These are phyloP conservation scores for Sporothrix pseudoabietina DNA, from an alignment of 2,329 filamentous ascomycete genomes.

Conservation along the genomic window DNA sequence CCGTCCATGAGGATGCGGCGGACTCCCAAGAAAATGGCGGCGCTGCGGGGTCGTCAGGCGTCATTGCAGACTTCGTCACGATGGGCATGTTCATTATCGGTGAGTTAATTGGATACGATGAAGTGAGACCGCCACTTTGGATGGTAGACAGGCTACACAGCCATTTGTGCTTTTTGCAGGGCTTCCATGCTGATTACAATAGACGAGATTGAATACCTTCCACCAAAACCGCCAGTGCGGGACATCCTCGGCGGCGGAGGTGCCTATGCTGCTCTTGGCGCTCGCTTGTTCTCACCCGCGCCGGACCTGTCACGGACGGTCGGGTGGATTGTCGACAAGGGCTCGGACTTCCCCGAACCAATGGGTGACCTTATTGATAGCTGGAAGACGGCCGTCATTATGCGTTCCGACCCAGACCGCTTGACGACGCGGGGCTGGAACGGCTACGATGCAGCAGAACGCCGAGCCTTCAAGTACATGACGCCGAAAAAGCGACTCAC, in stretches of 20 bases:
- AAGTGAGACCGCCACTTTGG: neutral
- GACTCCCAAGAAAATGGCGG: neutral
- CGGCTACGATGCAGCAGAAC: conserved; percentile 65
- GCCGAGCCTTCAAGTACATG: conserved; percentile 78
- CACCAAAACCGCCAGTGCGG: conserved; percentile 66
- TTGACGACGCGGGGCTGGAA: conserved; percentile 93
- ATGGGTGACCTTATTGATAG: conserved; percentile 65
- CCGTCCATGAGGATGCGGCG: neutral
- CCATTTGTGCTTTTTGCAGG: neutral
- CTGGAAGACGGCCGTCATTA: conserved; percentile 74
- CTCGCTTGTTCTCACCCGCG: conserved; percentile 82
- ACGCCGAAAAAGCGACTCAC: conserved; percentile 84
- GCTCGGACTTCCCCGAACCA: conserved; percentile 77
- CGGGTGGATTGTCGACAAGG: conserved; percentile 89
- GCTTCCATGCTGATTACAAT: conserved; percentile 28
- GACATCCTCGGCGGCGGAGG: conserved; percentile 88
- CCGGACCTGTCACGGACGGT: conserved; percentile 63
- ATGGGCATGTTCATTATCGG: conserved; percentile 75
- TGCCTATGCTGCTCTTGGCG: conserved; percentile 82
- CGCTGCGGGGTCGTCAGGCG: neutral
- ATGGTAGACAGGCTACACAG: neutral
- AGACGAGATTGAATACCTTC: conserved; percentile 91
- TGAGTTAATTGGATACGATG: conserved; percentile 43
- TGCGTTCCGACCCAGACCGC: conserved; percentile 66
- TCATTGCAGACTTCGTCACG: conserved; percentile 64